Conservation (phyloP, 176 grass and related monocot genomes). For the Coix lacrymajobi region DNA sequence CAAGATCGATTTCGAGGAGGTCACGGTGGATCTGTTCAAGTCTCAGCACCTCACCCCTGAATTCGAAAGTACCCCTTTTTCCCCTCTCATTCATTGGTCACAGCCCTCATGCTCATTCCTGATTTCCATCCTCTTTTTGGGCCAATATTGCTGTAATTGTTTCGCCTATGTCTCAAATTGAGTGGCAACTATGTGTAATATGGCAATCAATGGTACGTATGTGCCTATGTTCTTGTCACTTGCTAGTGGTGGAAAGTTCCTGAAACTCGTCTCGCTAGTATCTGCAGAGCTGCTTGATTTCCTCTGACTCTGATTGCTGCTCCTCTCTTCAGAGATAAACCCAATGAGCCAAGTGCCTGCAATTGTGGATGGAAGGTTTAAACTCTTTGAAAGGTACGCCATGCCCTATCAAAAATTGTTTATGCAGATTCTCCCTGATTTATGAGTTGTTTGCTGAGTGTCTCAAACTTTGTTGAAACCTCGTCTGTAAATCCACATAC, state of each 20-base stretch:
- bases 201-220: background rate
- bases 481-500: background rate
- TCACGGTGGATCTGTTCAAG: slow-evolving; percentile 62
- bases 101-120: background rate
- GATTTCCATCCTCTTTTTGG: background rate
- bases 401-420: background rate
- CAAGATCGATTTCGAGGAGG: slow-evolving; percentile 77
- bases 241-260: background rate
- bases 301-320: background rate
- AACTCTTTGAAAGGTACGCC: slow-evolving; percentile 74
- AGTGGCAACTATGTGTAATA: background rate
- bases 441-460: background rate
- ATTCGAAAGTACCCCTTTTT: slow-evolving; percentile 43
- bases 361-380: slow-evolving; percentile 79
- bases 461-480: background rate
- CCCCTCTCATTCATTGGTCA: background rate
- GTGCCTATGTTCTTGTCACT: background rate
- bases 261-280: background rate
- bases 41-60: slow-evolving; percentile 39
- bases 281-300: background rate
- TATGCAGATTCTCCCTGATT: background rate
- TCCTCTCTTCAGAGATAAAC: slow-evolving; percentile 56
- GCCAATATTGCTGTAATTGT: background rate
- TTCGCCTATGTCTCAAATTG: background rate
- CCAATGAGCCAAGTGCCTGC: slow-evolving; percentile 75